Conservation (phyloP, 1,284 basidiomycete genomes). For the Polyporus tsugae region DNA sequence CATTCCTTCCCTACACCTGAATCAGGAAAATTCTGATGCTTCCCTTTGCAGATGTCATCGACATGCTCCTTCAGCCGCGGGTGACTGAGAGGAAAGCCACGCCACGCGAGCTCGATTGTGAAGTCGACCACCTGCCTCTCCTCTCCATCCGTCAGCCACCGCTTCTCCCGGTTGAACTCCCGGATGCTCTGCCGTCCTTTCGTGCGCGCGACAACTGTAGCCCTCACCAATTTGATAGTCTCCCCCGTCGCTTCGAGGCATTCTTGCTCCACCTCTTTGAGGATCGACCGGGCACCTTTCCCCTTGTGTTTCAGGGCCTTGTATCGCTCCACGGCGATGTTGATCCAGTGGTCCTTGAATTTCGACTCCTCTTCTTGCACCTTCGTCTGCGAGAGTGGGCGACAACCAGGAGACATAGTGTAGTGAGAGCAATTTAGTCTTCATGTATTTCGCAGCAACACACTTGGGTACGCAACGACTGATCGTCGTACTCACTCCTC, state of each 20-base stretch:
- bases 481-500: no score
- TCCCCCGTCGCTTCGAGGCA: neutral
- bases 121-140: conserved; percentile 40
- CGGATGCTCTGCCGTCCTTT: conserved; percentile 24
- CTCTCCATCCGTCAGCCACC: conserved; percentile 41
- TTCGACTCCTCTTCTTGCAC: neutral
- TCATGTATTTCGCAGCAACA: no score
- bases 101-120: conserved; percentile 34
- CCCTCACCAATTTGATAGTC: no score
- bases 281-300: neutral
- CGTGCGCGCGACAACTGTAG: no score
- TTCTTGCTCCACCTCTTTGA: neutral
- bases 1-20: conserved; percentile 48
- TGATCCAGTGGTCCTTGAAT: neutral
- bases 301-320: no score
- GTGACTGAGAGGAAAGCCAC: conserved; percentile 48
- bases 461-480: no score
- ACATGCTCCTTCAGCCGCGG: conserved; percentile 36
- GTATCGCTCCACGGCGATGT: neutral
- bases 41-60: conserved; percentile 31
- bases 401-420: no score
- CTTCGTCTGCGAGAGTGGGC: no score
- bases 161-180: conserved; percentile 30
- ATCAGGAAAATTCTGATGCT: conserved; percentile 42
- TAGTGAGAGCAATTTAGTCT: no score